A percentile compares a stretch with the other conserved stretches of the same genome.
Evolutionary conservation across 768 basidiomycete species (phyloP).

Genomic region (Suillus subluteus): DNA sequence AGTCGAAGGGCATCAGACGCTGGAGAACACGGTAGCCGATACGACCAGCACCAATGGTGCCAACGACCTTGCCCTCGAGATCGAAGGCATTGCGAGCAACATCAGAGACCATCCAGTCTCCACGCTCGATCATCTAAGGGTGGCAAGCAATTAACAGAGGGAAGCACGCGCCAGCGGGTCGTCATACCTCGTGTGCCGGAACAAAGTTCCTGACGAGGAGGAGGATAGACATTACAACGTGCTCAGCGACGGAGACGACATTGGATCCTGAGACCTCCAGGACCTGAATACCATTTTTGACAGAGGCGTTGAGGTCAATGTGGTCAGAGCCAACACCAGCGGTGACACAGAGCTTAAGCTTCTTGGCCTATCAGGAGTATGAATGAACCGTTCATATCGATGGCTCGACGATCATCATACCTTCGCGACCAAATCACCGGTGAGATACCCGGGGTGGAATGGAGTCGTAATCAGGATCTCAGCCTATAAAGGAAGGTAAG

Average conservation of each 20-base stretch:
- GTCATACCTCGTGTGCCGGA: conserved; percentile 76
- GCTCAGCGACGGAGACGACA: conserved; percentile 90
- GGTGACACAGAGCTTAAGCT: conserved; percentile 88
- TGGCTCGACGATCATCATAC: conserved; percentile 33
- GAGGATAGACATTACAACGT: conserved; percentile 90
- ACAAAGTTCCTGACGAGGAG: conserved; percentile 89
- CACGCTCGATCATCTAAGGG: conserved; percentile 73
- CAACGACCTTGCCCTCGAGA: conserved; percentile 89
- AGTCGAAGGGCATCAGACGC: conserved; percentile 80
- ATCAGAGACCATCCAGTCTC: conserved; percentile 87
- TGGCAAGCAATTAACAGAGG: background rate
- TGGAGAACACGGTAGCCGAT: conserved; percentile 90
- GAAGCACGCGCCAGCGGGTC: background rate
- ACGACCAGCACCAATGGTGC: conserved; percentile 82
- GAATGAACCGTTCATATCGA: conserved; percentile 7
- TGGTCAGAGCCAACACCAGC: conserved; percentile 92
- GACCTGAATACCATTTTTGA: conserved; percentile 78
- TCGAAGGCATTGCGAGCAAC: conserved; percentile 86
- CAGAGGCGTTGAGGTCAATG: conserved; percentile 87
- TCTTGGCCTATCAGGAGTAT: conserved; percentile 62
- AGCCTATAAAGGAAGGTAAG: conserved; percentile 46
- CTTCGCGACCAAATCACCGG: conserved; percentile 71
- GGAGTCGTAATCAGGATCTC: conserved; percentile 84
- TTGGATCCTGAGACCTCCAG: conserved; percentile 89
- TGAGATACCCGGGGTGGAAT: conserved; percentile 87